Percentiles rank a stretch among this genome's conserved stretches.
Evolutionary conservation across 192 early-diverging fungal species (phyloP).

Genomic region (Dissophora globulifera): DNA sequence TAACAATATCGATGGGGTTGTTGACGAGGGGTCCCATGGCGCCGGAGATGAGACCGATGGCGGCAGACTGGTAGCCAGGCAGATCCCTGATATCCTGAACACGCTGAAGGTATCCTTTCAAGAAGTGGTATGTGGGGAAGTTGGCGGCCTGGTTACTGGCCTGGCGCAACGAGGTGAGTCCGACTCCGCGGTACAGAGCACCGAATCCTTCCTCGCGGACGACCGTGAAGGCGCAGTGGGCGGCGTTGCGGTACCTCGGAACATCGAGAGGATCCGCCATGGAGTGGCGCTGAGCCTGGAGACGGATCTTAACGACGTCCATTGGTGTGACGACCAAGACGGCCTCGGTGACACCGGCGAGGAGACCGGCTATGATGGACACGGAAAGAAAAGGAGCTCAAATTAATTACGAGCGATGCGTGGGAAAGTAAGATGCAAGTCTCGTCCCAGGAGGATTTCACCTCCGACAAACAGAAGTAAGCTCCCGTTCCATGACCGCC

Average conservation of each 20-base stretch:
- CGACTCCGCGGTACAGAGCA: constrained; percentile 95
- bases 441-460: too few relatives aligned
- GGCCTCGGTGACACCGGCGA: constrained; percentile 94
- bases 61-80: constrained; percentile 90
- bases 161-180: constrained; percentile 93
- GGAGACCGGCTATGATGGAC: constrained; percentile 92
- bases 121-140: constrained; percentile 96
- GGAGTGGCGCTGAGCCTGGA: constrained; percentile 96
- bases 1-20: constrained; percentile 98
- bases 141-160: constrained; percentile 99
- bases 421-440: constrained; percentile 28
- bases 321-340: constrained; percentile 96
- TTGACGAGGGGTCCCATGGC: constrained; percentile 93
- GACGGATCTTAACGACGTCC: constrained; percentile 99
- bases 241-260: constrained; percentile 96
- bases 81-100: constrained; percentile 73
- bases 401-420: neutral
- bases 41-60: constrained; percentile 90
- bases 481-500: too few relatives aligned
- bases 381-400: too few relatives aligned
- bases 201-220: constrained; percentile 88
- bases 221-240: constrained; percentile 92
- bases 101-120: constrained; percentile 81
- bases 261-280: constrained; percentile 96
- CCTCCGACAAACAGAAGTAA: too few relatives aligned